Percentiles rank a stretch among this genome's conserved stretches.
Conservation (phyloP, 768 basidiomycete genomes). For the Termitomyces sp. region DNA sequence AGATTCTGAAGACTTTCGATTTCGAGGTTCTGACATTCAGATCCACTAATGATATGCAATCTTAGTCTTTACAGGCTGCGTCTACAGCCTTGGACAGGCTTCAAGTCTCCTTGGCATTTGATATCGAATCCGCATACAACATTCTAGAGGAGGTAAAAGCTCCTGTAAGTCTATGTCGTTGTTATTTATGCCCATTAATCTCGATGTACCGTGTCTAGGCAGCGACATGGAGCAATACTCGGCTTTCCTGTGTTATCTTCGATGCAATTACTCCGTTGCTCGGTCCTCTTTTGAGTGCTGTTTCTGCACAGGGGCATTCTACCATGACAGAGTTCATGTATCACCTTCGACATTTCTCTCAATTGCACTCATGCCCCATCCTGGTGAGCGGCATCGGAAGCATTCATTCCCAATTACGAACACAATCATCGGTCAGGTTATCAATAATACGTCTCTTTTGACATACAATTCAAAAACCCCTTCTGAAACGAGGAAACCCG, state of each 20-base stretch:
- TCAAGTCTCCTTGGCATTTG: slow-evolving; percentile 52
- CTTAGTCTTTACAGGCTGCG: slow-evolving; percentile 15
- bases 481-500: slow-evolving; percentile 47
- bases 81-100: slow-evolving; percentile 45
- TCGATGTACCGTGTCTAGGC: not conserved
- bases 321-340: slow-evolving; percentile 69
- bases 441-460: slow-evolving; percentile 48
- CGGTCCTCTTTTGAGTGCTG: slow-evolving; percentile 54
- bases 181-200: not conserved
- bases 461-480: slow-evolving; percentile 14
- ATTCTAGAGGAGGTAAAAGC: slow-evolving; percentile 40
- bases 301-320: slow-evolving; percentile 72
- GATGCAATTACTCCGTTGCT: slow-evolving; percentile 63
- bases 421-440: slow-evolving; percentile 35
- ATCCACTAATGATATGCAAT: slow-evolving; percentile 1
- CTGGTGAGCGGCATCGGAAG: slow-evolving; percentile 41
- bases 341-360: slow-evolving; percentile 47
- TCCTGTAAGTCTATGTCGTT: slow-evolving; percentile 11
- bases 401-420: not conserved
- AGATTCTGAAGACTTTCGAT: slow-evolving; percentile 26
- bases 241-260: slow-evolving; percentile 48
- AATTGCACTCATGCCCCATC: slow-evolving; percentile 36
- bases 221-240: slow-evolving; percentile 2
- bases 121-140: slow-evolving; percentile 47
- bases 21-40: slow-evolving; percentile 15